These are phyloP conservation scores for Epichloe bromicola DNA, from an alignment of 2,329 filamentous ascomycete genomes.

Conservation along the genomic window DNA sequence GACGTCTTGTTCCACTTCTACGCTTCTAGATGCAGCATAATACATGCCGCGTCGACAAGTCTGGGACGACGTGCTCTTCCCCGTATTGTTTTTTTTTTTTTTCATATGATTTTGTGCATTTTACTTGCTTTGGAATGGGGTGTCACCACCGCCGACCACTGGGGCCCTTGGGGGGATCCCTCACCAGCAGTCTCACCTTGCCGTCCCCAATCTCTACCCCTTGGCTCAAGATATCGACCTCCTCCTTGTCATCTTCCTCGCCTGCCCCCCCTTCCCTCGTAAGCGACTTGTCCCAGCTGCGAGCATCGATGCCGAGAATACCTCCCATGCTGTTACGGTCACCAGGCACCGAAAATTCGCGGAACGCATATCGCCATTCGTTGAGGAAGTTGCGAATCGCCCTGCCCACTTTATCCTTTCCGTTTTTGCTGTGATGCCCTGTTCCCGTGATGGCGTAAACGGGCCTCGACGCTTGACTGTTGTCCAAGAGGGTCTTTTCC, in stretches of 20 bases:
- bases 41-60: no score
- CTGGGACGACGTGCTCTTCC: no score
- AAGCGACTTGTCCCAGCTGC: slow-evolving; percentile 53
- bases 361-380: slow-evolving; percentile 90
- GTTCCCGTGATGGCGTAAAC: slow-evolving; percentile 96
- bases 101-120: slow-evolving; percentile 18
- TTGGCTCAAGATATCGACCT: slow-evolving; percentile 47
- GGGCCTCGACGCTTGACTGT: slow-evolving; percentile 57
- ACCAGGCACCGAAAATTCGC: slow-evolving; percentile 93
- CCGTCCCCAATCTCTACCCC: slow-evolving; percentile 32
- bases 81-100: neutral
- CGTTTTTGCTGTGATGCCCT: slow-evolving; percentile 95
- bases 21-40: no score
- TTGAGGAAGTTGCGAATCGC: slow-evolving; percentile 82
- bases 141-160: slow-evolving; percentile 30
- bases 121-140: slow-evolving; percentile 1
- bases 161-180: slow-evolving; percentile 46
- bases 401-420: slow-evolving; percentile 96
- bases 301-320: slow-evolving; percentile 53
- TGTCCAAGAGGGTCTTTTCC: slow-evolving; percentile 74
- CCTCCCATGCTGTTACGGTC: slow-evolving; percentile 75
- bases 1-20: no score
- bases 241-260: slow-evolving; percentile 24
- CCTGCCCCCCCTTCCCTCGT: slow-evolving; percentile 29
- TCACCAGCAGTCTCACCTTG: slow-evolving; percentile 51